Percentiles rank a stretch among this genome's conserved stretches.
Evolutionary conservation across 2,329 filamentous ascomycete genomes (phyloP).

Genomic region (Sporothrix pseudoabietina): DNA sequence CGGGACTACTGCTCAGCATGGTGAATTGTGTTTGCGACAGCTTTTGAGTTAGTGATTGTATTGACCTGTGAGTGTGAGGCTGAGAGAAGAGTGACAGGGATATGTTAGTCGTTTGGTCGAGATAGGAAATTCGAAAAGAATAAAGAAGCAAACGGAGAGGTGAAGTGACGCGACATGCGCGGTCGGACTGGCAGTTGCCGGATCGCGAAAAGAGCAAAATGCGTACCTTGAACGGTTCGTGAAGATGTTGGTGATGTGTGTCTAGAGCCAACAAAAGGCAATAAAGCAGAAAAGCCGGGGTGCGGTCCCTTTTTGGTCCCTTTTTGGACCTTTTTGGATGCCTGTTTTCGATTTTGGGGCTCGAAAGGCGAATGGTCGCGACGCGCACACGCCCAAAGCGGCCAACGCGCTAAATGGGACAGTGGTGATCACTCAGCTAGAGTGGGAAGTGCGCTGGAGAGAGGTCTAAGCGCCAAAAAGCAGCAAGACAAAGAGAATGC

Average conservation of each 20-base stretch:
- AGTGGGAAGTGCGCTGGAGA: neutral
- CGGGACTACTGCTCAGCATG: neutral
- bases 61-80: neutral
- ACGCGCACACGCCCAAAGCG: constrained; percentile 23
- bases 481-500: neutral
- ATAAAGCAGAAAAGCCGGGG: neutral
- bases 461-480: constrained; percentile 1
- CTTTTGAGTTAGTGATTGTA: neutral
- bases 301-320: neutral
- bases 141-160: neutral
- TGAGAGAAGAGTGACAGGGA: neutral
- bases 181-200: neutral
- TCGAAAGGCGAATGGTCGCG: neutral
- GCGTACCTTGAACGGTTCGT: neutral
- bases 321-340: constrained; percentile 7
- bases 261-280: neutral
- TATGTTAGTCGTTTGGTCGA: neutral
- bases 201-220: neutral
- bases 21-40: neutral
- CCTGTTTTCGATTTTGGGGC: neutral
- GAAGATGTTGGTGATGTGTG: neutral
- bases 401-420: constrained; percentile 8
- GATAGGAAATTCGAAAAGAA: neutral
- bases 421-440: constrained; percentile 15
- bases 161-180: neutral